A percentile compares a stretch with the other conserved stretches of the same genome.
Evolutionary conservation across 2,329 filamentous ascomycete species (phyloP).

Genomic region (Stachybotrys echinatus): DNA sequence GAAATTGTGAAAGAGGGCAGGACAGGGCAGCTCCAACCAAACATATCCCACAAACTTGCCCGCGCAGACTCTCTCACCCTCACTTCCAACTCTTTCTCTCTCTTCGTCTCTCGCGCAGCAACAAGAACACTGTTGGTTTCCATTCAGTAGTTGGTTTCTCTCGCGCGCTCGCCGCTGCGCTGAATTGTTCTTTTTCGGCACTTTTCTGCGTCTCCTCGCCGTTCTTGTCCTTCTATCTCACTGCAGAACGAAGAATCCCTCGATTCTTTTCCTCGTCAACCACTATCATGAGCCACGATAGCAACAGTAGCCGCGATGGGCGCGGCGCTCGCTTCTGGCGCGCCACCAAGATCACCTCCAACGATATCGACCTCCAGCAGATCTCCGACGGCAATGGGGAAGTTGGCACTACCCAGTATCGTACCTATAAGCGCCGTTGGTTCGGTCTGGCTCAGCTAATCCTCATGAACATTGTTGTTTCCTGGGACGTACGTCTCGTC

Average conservation of each 20-base stretch:
- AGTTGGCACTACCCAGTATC: conserved; percentile 22
- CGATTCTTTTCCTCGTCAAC: neutral
- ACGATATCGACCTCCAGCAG: conserved; percentile 20
- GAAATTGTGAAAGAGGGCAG: too few relatives aligned
- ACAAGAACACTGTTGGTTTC: too few relatives aligned
- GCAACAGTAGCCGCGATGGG: conserved; percentile 14
- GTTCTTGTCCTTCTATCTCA: too few relatives aligned
- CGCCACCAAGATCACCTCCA: conserved; percentile 20
- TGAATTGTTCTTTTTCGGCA: neutral
- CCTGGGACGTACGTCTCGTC: conserved; percentile 84
- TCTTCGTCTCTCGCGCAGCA: too few relatives aligned
- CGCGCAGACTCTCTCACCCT: too few relatives aligned
- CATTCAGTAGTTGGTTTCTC: too few relatives aligned
- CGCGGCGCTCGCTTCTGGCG: conserved; percentile 20
- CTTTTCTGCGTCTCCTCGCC: neutral
- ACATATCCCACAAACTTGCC: too few relatives aligned
- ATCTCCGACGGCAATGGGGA: conserved; percentile 13
- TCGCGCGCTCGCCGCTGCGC: too few relatives aligned
- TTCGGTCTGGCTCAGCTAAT: conserved; percentile 81
- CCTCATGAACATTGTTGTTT: conserved; percentile 85
- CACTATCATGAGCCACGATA: conserved; percentile 3
- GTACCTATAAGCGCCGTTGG: conserved; percentile 77
- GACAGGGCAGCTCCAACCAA: too few relatives aligned
- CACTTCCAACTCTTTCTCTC: too few relatives aligned
- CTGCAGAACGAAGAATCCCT: too few relatives aligned